Evolutionary conservation across 345 rosid species (phyloP).

Genomic region (Microthlaspi erraticum): DNA sequence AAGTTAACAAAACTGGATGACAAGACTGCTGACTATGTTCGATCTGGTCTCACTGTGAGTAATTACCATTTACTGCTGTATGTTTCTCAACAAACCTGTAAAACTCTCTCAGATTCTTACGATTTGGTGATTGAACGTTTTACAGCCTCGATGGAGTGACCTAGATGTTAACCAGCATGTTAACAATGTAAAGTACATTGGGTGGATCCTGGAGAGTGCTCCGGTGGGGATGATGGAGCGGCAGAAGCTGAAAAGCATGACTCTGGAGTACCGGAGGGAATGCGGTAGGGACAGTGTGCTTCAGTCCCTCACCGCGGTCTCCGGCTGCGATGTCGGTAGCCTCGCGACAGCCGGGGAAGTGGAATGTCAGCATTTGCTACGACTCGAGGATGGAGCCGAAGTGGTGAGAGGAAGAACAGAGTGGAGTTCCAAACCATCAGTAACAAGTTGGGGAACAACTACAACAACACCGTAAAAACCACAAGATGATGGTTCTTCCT

Average conservation of each 20-base stretch:
- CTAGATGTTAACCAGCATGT: constrained; percentile 98
- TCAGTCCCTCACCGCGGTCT: constrained; percentile 81
- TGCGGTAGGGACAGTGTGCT: constrained; percentile 92
- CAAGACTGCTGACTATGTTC: constrained; percentile 70
- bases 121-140: not conserved
- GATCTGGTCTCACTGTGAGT: constrained; percentile 86
- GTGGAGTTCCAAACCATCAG: constrained; percentile 78
- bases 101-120: constrained; percentile 18
- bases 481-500: constrained; percentile 13
- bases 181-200: constrained; percentile 95
- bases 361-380: constrained; percentile 95
- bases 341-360: constrained; percentile 51
- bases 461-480: constrained; percentile 6
- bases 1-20: constrained; percentile 89
- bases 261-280: constrained; percentile 94
- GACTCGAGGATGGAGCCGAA: constrained; percentile 83
- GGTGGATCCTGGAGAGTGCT: constrained; percentile 99
- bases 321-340: constrained; percentile 51
- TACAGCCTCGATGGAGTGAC: constrained; percentile 97
- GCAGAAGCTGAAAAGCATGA: constrained; percentile 76
- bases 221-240: constrained; percentile 83
- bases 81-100: not conserved
- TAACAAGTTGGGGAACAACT: constrained; percentile 44
- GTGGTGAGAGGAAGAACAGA: constrained; percentile 86
- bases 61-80: not conserved